Percentiles rank a stretch among this genome's conserved stretches.
Evolutionary conservation across 208 protist genomes (phyloP).

Genomic region (Wallacemonas sp.): DNA sequence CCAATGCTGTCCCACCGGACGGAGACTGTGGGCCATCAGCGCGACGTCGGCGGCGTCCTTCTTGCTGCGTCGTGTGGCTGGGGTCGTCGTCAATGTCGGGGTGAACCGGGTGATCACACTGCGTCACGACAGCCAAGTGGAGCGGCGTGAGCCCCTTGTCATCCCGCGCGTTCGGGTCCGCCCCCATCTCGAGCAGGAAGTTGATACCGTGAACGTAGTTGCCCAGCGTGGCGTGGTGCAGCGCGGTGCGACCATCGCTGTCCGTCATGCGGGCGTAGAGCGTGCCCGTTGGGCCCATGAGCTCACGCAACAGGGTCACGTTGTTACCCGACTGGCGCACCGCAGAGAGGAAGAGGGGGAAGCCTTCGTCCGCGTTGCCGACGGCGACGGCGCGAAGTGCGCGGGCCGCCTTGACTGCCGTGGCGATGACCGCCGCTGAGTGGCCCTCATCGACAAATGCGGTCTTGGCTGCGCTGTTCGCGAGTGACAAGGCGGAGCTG

Average conservation of each 20-base stretch:
- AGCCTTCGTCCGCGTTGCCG: constrained; percentile 24
- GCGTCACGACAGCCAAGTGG: constrained; percentile 35
- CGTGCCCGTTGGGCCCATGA: constrained; percentile 21
- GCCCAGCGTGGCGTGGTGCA: constrained; percentile 39
- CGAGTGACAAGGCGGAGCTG: neutral
- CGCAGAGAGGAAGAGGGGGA: constrained; percentile 25
- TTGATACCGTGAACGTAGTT: constrained; percentile 26
- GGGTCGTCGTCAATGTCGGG: constrained; percentile 8
- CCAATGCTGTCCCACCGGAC: neutral
- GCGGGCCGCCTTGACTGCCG: constrained; percentile 1
- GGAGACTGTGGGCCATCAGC: neutral
- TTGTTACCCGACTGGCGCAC: constrained; percentile 34
- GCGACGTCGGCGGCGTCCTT: neutral
- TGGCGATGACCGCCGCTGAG: constrained; percentile 4
- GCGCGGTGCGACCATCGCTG: constrained; percentile 24
- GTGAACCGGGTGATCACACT: neutral
- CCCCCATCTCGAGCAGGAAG: constrained; percentile 35
- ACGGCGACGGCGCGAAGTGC: constrained; percentile 13
- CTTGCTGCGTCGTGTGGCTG: neutral
- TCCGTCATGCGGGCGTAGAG: constrained; percentile 23
- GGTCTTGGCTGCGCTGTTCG: neutral
- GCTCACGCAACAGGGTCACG: constrained; percentile 23
- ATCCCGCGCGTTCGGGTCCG: constrained; percentile 33
- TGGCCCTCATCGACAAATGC: neutral
- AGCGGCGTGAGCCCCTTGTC: constrained; percentile 40